Evolutionary conservation across 1,284 basidiomycete genomes (phyloP).

Genomic region (Fistulinella cinereoalba): DNA sequence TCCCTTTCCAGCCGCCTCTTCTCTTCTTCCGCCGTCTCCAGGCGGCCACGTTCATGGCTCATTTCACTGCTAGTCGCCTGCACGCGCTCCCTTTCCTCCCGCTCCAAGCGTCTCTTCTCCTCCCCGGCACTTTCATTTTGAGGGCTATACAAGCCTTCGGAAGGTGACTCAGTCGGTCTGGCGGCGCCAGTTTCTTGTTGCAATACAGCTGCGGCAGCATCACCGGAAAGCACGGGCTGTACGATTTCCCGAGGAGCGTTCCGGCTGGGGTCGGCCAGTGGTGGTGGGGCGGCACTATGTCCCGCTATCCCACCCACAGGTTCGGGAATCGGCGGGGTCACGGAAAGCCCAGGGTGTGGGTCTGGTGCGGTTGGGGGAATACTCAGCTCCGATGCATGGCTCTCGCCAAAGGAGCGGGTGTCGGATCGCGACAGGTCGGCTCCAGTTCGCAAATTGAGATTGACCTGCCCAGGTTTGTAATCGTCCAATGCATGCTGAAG

Average conservation of each 20-base stretch:
- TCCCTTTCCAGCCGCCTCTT: constrained; percentile 66
- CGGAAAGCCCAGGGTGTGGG: constrained; percentile 36
- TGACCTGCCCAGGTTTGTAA: constrained; percentile 64
- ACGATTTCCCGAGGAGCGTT: constrained; percentile 49
- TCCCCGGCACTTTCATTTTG: constrained; percentile 45
- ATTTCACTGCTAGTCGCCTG: constrained; percentile 17
- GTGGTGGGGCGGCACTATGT: neutral
- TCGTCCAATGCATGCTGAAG: constrained; percentile 74
- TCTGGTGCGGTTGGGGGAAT: constrained; percentile 33
- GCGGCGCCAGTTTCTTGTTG: constrained; percentile 24
- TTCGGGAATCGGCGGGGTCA: constrained; percentile 40
- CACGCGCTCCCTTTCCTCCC: constrained; percentile 38
- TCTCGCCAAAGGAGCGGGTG: constrained; percentile 76
- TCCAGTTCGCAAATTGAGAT: constrained; percentile 45
- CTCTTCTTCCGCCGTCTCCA: constrained; percentile 62
- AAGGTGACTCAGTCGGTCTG: constrained; percentile 21
- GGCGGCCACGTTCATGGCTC: constrained; percentile 13
- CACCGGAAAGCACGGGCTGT: too few species aligned
- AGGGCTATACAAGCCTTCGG: constrained; percentile 32
- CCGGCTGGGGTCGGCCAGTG: constrained; percentile 52
- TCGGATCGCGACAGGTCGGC: constrained; percentile 65
- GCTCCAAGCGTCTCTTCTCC: constrained; percentile 51
- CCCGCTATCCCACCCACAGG: constrained; percentile 6
- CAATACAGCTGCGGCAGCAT: constrained; percentile 32
- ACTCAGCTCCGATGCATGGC: constrained; percentile 69